Base-by-base conservation (phyloP, 805 yeast species). In the Starmerella apicola region DNA sequence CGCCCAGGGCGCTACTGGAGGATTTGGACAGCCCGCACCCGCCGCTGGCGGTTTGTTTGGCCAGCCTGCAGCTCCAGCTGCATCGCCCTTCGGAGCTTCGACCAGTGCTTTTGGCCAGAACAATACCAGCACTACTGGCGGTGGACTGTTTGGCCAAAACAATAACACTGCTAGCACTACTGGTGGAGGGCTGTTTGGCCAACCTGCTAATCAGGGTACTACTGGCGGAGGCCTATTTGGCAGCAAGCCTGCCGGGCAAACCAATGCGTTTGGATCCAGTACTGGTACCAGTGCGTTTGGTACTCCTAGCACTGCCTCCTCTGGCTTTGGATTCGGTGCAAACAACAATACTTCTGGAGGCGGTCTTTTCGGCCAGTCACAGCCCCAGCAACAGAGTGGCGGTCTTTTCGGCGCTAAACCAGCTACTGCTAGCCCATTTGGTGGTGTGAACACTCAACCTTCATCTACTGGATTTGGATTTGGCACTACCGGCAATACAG, bases 91-190 rank as follows among this genome's bases (percentile, higher is more conserved):
- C 15, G 47, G 50, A 10, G 45, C 37, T 17, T 22, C n/a, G 8
- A 34, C 38, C 18, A 23, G 22, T 9, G 17, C 19, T 3, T 39
- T 39, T 18, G 39, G 39, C 23, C 12, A 23, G 27, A 32, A 31
- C 32, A 32, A 31, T 32, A 32, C 26, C 34, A 28, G n/a, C n/a
- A n/a, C n/a, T n/a, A 38, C 52, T 19, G 45, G 54, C 5, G 51
- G 53, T 8, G 63, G 66, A 3, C 43, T 59, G 8, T 63, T 64
- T 43, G 67, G 66, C 8, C 48, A 48, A 36, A 55, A 50, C 38
- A 44, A 40, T 32, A 42, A 40, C 21, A 33, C 37, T 29, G 29
- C 43, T 23, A 53, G 53, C 15, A 38, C 44, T 33, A 30, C 55
- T 23, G 35, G 52, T 15, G 55, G 57, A 4, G 58, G 60, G 3